phyloP scores from a whole-genome alignment of 2,329 filamentous ascomycete species.

The Paecilomyces sp. region DNA sequence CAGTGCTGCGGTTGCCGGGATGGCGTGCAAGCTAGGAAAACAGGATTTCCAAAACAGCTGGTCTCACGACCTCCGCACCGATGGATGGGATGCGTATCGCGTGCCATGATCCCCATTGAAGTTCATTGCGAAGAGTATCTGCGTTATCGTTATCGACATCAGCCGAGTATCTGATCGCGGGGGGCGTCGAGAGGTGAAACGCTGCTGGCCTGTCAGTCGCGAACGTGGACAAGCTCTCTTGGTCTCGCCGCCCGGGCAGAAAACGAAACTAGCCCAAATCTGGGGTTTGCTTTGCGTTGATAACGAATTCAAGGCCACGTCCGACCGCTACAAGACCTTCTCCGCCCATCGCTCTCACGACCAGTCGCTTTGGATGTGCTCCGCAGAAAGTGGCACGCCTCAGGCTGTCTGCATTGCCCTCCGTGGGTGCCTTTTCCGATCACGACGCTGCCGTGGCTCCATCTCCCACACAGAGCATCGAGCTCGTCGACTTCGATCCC shows the following conservation, averaged over 20 bases:
- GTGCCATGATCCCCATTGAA: not conserved
- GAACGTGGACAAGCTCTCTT: not conserved
- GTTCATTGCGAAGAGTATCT: not conserved
- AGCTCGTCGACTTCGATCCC: slow-evolving; percentile 22
- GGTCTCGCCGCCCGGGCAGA: not conserved
- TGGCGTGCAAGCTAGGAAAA: not conserved
- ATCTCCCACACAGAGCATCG: slow-evolving; percentile 20
- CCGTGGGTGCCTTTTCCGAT: not conserved
- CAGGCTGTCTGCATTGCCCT: not conserved
- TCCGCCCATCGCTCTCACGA: not conserved
- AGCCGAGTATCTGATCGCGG: not conserved
- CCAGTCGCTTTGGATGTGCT: not conserved
- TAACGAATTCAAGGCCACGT: not conserved
- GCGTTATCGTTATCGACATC: not conserved
- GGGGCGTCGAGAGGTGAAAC: not conserved
- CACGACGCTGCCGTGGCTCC: slow-evolving; percentile 15
- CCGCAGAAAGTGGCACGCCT: not conserved
- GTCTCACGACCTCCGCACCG: not conserved
- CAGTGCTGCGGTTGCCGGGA: not conserved
- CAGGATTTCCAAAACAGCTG: not conserved
- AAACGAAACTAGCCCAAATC: not conserved
- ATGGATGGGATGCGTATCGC: not conserved
- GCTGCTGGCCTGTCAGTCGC: not conserved
- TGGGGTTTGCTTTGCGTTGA: not conserved
- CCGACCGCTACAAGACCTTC: not conserved